Percentiles rank a stretch among this genome's conserved stretches.
These are phyloP conservation scores for Irineochytrium annulatum DNA, from an alignment of 192 early-diverging fungal species.

Conservation along the genomic window DNA sequence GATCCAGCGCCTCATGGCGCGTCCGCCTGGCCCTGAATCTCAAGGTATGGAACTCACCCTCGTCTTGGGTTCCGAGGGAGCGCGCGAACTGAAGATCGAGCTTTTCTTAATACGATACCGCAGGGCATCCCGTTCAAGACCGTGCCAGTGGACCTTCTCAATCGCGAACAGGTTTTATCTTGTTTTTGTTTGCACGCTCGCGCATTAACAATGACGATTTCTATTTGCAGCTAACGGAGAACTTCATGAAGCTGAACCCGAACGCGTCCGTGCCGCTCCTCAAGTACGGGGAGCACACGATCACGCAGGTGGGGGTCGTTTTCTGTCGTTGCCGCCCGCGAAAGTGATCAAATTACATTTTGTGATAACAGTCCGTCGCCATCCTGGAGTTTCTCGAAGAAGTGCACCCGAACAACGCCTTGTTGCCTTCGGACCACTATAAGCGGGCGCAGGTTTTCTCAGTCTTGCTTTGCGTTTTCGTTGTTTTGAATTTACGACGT, in stretches of 20 bases:
- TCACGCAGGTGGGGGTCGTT: constrained; percentile 14
- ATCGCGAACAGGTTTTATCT: constrained; percentile 62
- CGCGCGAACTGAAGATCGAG: neutral
- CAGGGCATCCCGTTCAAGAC: constrained; percentile 68
- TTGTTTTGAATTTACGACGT: neutral
- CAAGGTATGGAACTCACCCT: neutral
- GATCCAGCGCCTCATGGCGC: constrained; percentile 75
- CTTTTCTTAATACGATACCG: neutral
- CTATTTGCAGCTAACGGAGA: constrained; percentile 33
- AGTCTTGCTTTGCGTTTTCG: too few species aligned
- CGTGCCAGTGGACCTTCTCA: constrained; percentile 64
- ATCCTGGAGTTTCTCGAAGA: constrained; percentile 93
- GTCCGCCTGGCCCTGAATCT: constrained; percentile 40
- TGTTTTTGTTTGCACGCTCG: neutral
- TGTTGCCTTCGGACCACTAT: constrained; percentile 69
- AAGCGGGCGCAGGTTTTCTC: constrained; percentile 60
- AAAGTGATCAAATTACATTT: neutral
- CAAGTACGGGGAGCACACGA: constrained; percentile 9
- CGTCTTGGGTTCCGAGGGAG: neutral
- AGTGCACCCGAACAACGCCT: constrained; percentile 51
- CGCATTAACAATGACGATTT: neutral
- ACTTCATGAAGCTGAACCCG: constrained; percentile 67
- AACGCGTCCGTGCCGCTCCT: constrained; percentile 65
- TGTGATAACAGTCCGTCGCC: constrained; percentile 58
- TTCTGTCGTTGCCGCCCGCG: neutral